Evolutionary conservation across 495 filamentous ascomycete species (phyloP).

Genomic region (Baudoinia panamericana): DNA sequence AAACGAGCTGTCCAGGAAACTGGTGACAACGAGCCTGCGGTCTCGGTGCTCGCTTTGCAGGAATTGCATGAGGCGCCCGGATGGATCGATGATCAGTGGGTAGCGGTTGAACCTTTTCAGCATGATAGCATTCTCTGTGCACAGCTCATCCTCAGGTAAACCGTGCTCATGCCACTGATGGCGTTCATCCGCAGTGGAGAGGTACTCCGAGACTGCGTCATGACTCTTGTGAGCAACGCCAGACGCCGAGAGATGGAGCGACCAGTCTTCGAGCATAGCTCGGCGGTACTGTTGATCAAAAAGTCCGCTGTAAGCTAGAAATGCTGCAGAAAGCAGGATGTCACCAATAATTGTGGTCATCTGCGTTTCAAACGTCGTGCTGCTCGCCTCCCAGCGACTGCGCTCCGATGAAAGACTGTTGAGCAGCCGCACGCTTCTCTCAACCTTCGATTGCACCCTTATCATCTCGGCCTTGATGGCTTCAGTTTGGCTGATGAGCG

Average conservation of each 20-base stretch:
- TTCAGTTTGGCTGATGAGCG: slow-evolving; percentile 91
- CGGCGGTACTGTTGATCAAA: slow-evolving; percentile 98
- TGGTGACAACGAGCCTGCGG: slow-evolving; percentile 86
- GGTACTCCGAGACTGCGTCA: slow-evolving; percentile 90
- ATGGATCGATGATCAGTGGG: slow-evolving; percentile 95
- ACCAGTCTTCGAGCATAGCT: slow-evolving; percentile 94
- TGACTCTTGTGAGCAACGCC: slow-evolving; percentile 84
- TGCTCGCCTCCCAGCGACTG: slow-evolving; percentile 85
- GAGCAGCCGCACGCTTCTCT: slow-evolving; percentile 84
- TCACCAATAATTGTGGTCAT: slow-evolving; percentile 94
- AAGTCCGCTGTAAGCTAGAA: slow-evolving; percentile 93
- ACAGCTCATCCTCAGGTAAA: slow-evolving; percentile 96
- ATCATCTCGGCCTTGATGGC: slow-evolving; percentile 95
- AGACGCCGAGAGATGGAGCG: slow-evolving; percentile 77
- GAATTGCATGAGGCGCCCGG: slow-evolving; percentile 86
- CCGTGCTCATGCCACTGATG: slow-evolving; percentile 87
- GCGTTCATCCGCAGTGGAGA: slow-evolving; percentile 92
- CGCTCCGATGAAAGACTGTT: slow-evolving; percentile 92
- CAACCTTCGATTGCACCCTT: slow-evolving; percentile 92
- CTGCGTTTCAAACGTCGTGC: slow-evolving; percentile 94
- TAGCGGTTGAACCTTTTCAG: slow-evolving; percentile 96
- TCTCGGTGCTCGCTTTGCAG: slow-evolving; percentile 87
- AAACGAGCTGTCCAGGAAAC: slow-evolving; percentile 95
- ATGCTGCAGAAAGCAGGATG: slow-evolving; percentile 84
- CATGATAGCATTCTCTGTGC: slow-evolving; percentile 96